Evolutionary conservation across 1,139 yeast species (phyloP).

Genomic region (Lodderomyces margitis): DNA sequence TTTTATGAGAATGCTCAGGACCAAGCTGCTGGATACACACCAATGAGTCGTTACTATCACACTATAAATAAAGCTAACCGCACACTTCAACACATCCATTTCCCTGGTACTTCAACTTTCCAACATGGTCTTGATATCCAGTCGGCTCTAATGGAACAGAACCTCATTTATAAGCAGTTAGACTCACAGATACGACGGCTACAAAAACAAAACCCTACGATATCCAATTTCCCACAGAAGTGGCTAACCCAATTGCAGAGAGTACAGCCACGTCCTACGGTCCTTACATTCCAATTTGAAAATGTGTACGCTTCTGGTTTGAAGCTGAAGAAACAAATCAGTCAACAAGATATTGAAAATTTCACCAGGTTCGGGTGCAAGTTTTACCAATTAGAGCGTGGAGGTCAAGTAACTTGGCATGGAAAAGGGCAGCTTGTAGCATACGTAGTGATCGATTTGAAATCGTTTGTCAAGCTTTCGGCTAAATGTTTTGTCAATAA

Average conservation of each 20-base stretch:
- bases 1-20: too few species aligned
- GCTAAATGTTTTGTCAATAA: conserved; percentile 75
- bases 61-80: conserved; percentile 9
- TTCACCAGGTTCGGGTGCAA: conserved; percentile 41
- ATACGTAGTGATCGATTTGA: conserved; percentile 76
- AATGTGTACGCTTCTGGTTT: conserved; percentile 91
- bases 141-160: conserved; percentile 56
- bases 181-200: conserved; percentile 33
- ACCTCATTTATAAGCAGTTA: conserved; percentile 60
- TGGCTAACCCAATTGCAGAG: conserved; percentile 34
- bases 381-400: conserved; percentile 77
- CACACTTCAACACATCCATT: conserved; percentile 60
- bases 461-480: conserved; percentile 55
- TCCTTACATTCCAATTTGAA: conserved; percentile 77
- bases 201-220: conserved; percentile 5
- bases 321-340: conserved; percentile 56
- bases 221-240: conserved; percentile 16
- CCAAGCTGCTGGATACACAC: not conserved
- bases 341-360: conserved; percentile 26
- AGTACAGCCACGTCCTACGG: conserved; percentile 60
- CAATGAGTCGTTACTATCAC: not conserved
- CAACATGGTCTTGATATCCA: conserved; percentile 62
- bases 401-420: conserved; percentile 98
- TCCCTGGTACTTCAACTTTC: conserved; percentile 55
- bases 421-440: conserved; percentile 94